Base-by-base conservation (phyloP, 495 filamentous ascomycete species). In the Bacidia gigantensis region DNA sequence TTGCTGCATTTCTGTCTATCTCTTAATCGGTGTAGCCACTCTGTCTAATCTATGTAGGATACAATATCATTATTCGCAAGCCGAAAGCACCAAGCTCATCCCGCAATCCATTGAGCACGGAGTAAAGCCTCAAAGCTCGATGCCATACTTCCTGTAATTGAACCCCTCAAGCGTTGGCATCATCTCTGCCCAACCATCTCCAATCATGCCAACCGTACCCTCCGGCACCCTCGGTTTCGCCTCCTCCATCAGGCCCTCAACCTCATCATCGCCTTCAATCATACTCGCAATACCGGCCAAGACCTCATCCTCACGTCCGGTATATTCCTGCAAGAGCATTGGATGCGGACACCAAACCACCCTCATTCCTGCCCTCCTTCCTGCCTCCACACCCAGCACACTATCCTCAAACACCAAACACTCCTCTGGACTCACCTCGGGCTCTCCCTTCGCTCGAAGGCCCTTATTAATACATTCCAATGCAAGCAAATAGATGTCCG, bases 351-450 rank as follows among this genome's bases (percentile, higher is more conserved):
- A 82, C 92, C 92, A 99, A 0, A 94, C 72, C 9, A 95, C 92
- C 55, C 87, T 76, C 93, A 97, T 97, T 0, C 93, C 93, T 0
- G 93, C 92, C 51, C 92, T 77, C 26, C 92, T 70, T 11, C 88
- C 92, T 10, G 89, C 79, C 69, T 99, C 92, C 0, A 95, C 87
- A 0, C 92, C 92, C 0, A 87, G 86, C 2, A 97, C 89, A 22
- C 80, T 82, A 64, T 99, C 92, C 65, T 99, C 92, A 61, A 99
- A 96, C 0, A 99, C 92, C 9, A 99, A 71, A 65, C 90, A 96
- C 64, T 99, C 92, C 58, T 83, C 83, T 0, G 89, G 86, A 45
- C 58, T 71, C 40, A 99, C 81, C 56, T 83, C 79, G 26, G 64
- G 59, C 46, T 67, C 64, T 61, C 89, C 80, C 0, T 79, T 81